Evolutionary conservation across 2,329 filamentous ascomycete genomes (phyloP), one percentile per base, ranked within the genome.

Genomic region (Fonsecaea erecta): DNA sequence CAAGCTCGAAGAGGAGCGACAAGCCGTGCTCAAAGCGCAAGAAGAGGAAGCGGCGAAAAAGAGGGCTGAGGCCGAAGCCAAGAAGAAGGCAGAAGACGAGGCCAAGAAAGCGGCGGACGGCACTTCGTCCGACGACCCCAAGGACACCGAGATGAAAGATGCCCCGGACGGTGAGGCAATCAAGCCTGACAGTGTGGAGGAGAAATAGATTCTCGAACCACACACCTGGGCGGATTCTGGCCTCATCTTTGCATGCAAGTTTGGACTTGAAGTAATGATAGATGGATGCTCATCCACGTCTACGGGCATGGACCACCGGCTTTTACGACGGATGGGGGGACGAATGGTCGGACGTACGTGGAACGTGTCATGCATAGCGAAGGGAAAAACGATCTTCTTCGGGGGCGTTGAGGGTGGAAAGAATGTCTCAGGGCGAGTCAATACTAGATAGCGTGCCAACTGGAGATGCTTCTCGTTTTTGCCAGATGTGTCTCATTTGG

Each of bases 1-100:
- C 79, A 97, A 97, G 84, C 82, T 93, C 70, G 92, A 97, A 80
- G 87, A 88, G 67, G 92, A 97, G 81, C 90, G 93, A 71, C 87
- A 91, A 76, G 90, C 89, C 21, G 79, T 89, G 48, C 87, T 81
- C 69, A 83, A 86, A 77, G 83, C 82, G 48, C 82, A 92, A 76
- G 92, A 94, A 74, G 85, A 87, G 74, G 85, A 81, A 43, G 81
- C 80, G 16, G 86, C 85, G 64, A 89, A 86, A 80, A 86, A 85
- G 78, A 81, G 83, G 61, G 86, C 85, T 28, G 85, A 87, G 74
- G 80, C 88, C 60, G 92, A 95, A 65, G 91, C 91, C 68, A 89
- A 92, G 79, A 87, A 87, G 76, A 89, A 90, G 72, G 89, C 90
- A 63, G 92, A 91, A 80, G 90, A 91, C 79, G 82, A 85, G 70